Evolutionary conservation across 371 early-diverging fungal genomes (phyloP), one percentile per base, ranked within the genome.

Genomic region (Mucor velutinosus): DNA sequence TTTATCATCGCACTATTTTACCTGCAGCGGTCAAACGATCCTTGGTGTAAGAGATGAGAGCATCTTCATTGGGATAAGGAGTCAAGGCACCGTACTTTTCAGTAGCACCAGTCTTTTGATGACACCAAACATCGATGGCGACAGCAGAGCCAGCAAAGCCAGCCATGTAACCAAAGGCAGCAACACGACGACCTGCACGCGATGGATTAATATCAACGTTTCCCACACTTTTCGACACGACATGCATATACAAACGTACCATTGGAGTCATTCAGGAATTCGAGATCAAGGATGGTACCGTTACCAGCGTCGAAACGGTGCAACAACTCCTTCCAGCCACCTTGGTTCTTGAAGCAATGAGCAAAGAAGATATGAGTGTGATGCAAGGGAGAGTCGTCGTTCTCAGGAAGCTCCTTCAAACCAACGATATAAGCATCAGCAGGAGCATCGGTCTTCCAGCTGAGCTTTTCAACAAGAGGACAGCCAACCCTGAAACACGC

Each of bases 321-420:
- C 43, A 98, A 78, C 21, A 96, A 84, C 33, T 97, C 93, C 74
- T 89, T 88, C 97, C 97, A 98, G 25, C 97, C 97, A 63, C 81
- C 93, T 81, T 98, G 97, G 66, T 87, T 81, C 89, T 98, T 98
- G 89, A 87, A 98, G 85, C 97, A 97, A 78, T 98, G 97, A 45
- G 97, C 98, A 79, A 98, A 98, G 86, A 96, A 94, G 76, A 98
- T 95, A 80, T 98, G 99, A 27, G 88, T 89, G 79, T 97, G 97
- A n/a, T 87, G 81, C n/a, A 97, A 88, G 55, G 97, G 94, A 39
- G 92, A 86, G 60, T 85, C 80, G 80, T 96, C 96, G 72, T 91
- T 90, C 75, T 97, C 97, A n/a, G 97, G 96, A 32, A 98, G 88
- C 77, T 98, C 99, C 87, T 98, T 98, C 65, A 98, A 88, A 32